A percentile compares a stretch with the other conserved stretches of the same genome.
Evolutionary conservation across 2,329 filamentous ascomycete species (phyloP).

Genomic region (Colletotrichum paranaense): DNA sequence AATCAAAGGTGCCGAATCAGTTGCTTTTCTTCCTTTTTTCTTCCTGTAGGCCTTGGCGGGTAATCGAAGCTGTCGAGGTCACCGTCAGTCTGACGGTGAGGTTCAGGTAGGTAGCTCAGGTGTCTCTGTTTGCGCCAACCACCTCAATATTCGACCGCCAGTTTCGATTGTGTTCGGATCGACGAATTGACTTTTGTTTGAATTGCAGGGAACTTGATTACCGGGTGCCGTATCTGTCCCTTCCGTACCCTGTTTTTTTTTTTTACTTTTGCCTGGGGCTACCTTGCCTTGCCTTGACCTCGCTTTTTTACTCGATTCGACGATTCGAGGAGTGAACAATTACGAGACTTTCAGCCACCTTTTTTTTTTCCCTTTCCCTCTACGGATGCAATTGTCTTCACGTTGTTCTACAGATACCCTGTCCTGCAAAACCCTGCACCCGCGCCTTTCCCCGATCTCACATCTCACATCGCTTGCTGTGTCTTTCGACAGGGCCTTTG

Average conservation of each 20-base stretch:
- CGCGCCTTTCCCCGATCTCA: neutral
- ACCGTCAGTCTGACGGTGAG: neutral
- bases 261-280: neutral
- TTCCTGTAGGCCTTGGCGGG: neutral
- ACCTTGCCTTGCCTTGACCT: neutral
- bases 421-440: neutral
- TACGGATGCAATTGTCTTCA: neutral
- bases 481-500: neutral
- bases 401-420: slow-evolving; percentile 8
- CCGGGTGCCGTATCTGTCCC: neutral
- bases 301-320: neutral
- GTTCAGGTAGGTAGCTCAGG: too few species aligned
- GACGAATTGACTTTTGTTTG: slow-evolving; percentile 6
- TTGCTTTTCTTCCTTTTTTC: neutral
- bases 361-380: neutral
- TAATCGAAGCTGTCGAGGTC: slow-evolving; percentile 1
- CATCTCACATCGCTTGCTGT: neutral
- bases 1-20: neutral
- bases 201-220: neutral
- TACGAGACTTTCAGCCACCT: slow-evolving; percentile 5
- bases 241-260: neutral
- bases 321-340: neutral
- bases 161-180: slow-evolving; percentile 1
- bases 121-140: slow-evolving; percentile 17
- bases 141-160: slow-evolving; percentile 27